Conservation (phyloP, 805 yeast genomes). For the Yamadazyma kitorensis region DNA sequence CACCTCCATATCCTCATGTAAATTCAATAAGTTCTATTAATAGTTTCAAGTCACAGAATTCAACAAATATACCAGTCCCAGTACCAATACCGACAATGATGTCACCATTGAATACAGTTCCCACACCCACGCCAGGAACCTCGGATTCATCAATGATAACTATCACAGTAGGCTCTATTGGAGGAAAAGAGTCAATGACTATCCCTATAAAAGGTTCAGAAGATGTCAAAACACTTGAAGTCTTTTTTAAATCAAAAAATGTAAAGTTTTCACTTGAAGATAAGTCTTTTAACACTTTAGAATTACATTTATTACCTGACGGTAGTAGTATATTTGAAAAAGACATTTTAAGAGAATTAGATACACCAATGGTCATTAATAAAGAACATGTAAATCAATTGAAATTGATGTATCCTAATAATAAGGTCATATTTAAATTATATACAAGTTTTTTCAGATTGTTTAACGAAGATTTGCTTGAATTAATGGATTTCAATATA, state of each 20-base stretch:
- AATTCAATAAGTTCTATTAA: too few species aligned
- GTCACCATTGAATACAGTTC: too few species aligned
- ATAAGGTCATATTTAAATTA: slow-evolving; percentile 1
- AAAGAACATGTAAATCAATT: slow-evolving; percentile 9
- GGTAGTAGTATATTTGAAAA: slow-evolving; percentile 1
- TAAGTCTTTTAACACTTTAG: not conserved
- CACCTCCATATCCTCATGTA: too few species aligned
- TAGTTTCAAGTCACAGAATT: too few species aligned
- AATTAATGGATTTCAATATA: slow-evolving; percentile 10
- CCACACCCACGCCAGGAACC: too few species aligned
- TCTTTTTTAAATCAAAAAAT: slow-evolving; percentile 2
- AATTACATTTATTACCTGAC: slow-evolving; percentile 1
- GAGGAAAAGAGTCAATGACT: too few species aligned
- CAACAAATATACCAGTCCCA: too few species aligned
- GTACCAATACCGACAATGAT: too few species aligned
- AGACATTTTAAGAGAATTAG: slow-evolving; percentile 1
- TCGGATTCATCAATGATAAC: too few species aligned
- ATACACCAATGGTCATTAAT: not conserved
- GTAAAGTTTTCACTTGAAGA: not conserved
- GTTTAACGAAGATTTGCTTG: slow-evolving; percentile 13
- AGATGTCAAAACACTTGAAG: not conserved
- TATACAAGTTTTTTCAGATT: slow-evolving; percentile 9
- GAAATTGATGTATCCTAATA: slow-evolving; percentile 8
- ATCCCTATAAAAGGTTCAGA: too few species aligned
- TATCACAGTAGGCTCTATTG: too few species aligned